Evolutionary conservation across 1,139 yeast species (phyloP), one percentile per base, ranked within the genome.

Genomic region (Saccharomycopsis hybrid): DNA sequence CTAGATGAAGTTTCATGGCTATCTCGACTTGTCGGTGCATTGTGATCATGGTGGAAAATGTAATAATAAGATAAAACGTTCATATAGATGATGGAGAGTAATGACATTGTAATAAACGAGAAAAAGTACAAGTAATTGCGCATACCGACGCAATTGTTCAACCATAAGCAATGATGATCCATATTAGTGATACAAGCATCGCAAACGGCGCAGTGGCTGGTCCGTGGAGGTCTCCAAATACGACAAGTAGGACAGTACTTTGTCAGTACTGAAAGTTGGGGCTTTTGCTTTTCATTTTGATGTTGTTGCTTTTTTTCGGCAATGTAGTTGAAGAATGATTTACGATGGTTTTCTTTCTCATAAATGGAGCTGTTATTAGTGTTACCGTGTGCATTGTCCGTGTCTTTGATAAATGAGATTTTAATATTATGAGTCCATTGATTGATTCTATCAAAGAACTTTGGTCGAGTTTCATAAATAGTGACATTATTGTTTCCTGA

Each of bases 101-200:
- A 55, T 0, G 60, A 59, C 36, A 72, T 64, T 1, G 71, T 27
- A 43, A 83, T 60, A 57, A 77, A 82, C 3, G 60, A 57, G 52
- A 80, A 52, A 59, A 82, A 80, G 68, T 74, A 78, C 51, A 74
- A 61, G 63, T 85, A 85, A 60, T 85, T 86, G 50, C 85, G 67
- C 55, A 78, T 74, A 0, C 95, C 95, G 41, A 86, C 73, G 62
- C 95, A 86, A 58, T 82, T 85, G 61, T 85, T 83, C 54, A 86
- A 64, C 90, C 92, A 86, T 5, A 77, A 65, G 61, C 95, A 86
- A 65, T 86, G 95, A 62, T 86, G 95, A 62, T 86, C 95, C 60
- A 77, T 80, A 35, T 77, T 65, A 51, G 69, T 60, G 3, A 81
- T 67, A 60, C 95, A 86, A 41, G 71, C 69, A 49, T 76, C 74